Conservation (phyloP, 2,329 filamentous ascomycete species). For the Cryphonectria carpinicola region DNA sequence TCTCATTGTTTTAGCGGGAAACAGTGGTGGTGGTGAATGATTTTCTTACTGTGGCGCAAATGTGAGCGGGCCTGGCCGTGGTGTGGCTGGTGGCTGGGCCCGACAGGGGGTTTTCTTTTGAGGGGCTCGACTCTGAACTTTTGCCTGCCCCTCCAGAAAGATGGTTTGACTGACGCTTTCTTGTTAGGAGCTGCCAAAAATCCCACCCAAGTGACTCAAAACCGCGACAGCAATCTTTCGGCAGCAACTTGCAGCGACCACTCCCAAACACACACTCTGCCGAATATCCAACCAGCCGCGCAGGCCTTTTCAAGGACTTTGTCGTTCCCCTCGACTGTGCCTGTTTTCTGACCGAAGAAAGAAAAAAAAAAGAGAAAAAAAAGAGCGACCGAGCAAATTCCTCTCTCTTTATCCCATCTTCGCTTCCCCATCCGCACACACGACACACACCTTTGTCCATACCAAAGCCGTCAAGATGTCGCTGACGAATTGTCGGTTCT, state of each 20-base stretch:
- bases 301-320: slow-evolving; percentile 2
- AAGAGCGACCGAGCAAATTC: slow-evolving; percentile 14
- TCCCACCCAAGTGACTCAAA: slow-evolving; percentile 30
- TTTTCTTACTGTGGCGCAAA: neutral
- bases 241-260: slow-evolving; percentile 18
- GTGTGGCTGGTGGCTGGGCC: neutral
- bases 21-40: neutral
- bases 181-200: slow-evolving; percentile 22
- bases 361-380: neutral
- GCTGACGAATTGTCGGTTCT: slow-evolving; percentile 44
- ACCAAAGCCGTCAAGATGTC: slow-evolving; percentile 40
- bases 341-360: slow-evolving; percentile 9
- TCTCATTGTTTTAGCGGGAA: neutral
- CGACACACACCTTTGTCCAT: neutral
- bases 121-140: slow-evolving; percentile 13
- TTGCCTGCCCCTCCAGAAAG: slow-evolving; percentile 29
- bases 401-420: neutral
- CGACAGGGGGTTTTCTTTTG: neutral
- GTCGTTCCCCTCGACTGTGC: neutral
- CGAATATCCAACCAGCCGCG: slow-evolving; percentile 9
- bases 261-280: slow-evolving; percentile 7
- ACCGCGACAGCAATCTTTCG: slow-evolving; percentile 12
- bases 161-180: neutral
- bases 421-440: slow-evolving; percentile 20
- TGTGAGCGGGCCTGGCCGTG: neutral